Base-by-base conservation (phyloP, 129 eudicot genomes). In the Chrysanthemum makinoi region DNA sequence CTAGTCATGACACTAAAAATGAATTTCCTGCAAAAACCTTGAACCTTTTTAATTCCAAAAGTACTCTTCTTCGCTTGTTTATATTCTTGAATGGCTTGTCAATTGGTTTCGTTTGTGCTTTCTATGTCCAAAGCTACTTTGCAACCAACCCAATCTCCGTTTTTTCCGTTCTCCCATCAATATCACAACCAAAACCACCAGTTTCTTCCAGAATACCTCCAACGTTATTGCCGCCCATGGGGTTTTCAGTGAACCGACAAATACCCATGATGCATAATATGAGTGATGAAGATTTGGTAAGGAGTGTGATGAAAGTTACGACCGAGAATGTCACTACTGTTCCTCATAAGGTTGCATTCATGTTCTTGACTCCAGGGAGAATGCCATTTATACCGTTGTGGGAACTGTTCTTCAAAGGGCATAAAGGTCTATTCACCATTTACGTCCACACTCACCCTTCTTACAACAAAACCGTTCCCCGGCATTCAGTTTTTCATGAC, bases 251-350 rank as follows among this genome's bases (percentile, higher is more conserved):
- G 18, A 60, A 69, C 6, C 76, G 76, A 33, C 18, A 66, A 44
- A 54, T 28, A 30, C 39, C 72, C 28, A 35, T 72, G 54, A 74
- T 48, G 76, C 89, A 89, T 17, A 78, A 80, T 55, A 83, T 83
- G 90, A 82, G 75, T 54, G 90, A 89, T 50, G 72, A 83, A 6
- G 90, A 89, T 69, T 70, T 89, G 68, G 30, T 89, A 8, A 11
- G 13, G 88, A 87, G 76, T 4, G 84, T 83, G 71, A 76, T 80
- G 55, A 50, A 56, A 30, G 67, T 75, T 73, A 33, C 66, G 52
- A 49, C 28, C 17, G 60, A 60, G 61, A 20, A 33, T 46, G 43
- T 7, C 16, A 46, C 18, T n/a, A 46, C 24, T 56, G 19, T 5
- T 55, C 26, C 79, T 2, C 62, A 22, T 57, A 72, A 62, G 74